Conservation (phyloP, 176 grass and related monocot genomes). For the Thinopyrum elongatum region DNA sequence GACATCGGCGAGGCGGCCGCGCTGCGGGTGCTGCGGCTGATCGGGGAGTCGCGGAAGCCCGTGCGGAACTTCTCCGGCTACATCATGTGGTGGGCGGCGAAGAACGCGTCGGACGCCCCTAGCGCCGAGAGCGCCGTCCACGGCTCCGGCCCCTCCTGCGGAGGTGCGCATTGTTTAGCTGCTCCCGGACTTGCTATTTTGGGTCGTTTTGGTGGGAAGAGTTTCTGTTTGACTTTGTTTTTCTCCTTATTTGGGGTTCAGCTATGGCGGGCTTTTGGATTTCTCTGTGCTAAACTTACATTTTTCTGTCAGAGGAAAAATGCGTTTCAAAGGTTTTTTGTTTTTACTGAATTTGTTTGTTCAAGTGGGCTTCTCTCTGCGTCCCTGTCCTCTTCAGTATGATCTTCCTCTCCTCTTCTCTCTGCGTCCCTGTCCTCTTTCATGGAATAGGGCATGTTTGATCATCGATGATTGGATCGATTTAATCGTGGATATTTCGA, state of each 20-base stretch:
- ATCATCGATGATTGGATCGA: too few species aligned
- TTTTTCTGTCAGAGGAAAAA: background rate
- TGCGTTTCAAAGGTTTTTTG: background rate
- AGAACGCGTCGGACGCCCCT: background rate
- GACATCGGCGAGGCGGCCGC: background rate
- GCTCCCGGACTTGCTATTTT: conserved; percentile 4
- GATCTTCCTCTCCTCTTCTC: too few species aligned
- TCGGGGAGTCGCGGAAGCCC: background rate
- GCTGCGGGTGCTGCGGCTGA: background rate
- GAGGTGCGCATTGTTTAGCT: background rate
- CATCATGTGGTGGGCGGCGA: background rate
- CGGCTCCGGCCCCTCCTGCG: background rate
- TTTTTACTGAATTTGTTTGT: background rate
- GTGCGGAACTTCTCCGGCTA: background rate
- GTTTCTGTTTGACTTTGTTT: too few species aligned
- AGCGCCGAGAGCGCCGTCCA: conserved; percentile 16
- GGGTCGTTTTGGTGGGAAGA: background rate
- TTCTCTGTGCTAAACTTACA: background rate
- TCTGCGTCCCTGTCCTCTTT: too few species aligned
- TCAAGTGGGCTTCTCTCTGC: too few species aligned
- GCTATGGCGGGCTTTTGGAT: background rate
- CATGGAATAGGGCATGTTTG: too few species aligned
- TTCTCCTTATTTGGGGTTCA: background rate
- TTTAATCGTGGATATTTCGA: too few species aligned
- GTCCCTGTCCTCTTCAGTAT: too few species aligned